Evolutionary conservation across 805 yeast genomes (phyloP).

Genomic region (Yamadazyma laniorum): DNA sequence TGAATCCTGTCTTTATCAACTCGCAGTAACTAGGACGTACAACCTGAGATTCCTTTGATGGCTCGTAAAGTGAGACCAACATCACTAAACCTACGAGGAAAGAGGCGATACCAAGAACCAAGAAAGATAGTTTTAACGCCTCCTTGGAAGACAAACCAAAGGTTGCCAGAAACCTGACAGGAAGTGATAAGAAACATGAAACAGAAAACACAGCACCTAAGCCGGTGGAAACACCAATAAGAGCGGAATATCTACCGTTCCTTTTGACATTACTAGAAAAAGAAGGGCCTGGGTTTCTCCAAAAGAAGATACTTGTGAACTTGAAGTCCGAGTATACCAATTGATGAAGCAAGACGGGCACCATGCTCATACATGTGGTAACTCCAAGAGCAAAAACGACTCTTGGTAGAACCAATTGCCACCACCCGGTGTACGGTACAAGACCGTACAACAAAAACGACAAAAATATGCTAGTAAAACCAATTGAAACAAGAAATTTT

Average conservation of each 20-base stretch:
- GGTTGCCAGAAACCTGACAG: constrained; percentile 44
- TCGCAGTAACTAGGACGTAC: constrained; percentile 18
- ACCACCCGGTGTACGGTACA: constrained; percentile 36
- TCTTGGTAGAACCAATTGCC: constrained; percentile 44
- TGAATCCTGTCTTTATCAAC: constrained; percentile 42
- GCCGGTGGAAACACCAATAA: constrained; percentile 63
- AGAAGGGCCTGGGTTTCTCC: constrained; percentile 17
- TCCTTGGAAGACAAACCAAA: constrained; percentile 31
- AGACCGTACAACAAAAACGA: constrained; percentile 53
- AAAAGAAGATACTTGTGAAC: constrained; percentile 25
- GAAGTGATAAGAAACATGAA: constrained; percentile 52
- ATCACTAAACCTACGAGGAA: constrained; percentile 38
- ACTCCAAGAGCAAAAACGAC: constrained; percentile 63
- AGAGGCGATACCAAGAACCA: constrained; percentile 45
- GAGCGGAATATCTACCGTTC: constrained; percentile 55
- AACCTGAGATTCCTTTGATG: constrained; percentile 23
- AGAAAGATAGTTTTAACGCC: constrained; percentile 49
- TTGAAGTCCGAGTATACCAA: constrained; percentile 45
- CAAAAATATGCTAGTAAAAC: constrained; percentile 48
- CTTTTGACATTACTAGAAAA: constrained; percentile 11
- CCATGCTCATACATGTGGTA: constrained; percentile 51
- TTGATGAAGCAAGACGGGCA: constrained; percentile 60
- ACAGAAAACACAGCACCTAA: constrained; percentile 68
- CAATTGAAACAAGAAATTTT: constrained; percentile 47
- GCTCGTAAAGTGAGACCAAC: constrained; percentile 45